Conservation (phyloP, 225 moss, liverwort and hornwort species). For the Pseudoscleropodium purum region DNA sequence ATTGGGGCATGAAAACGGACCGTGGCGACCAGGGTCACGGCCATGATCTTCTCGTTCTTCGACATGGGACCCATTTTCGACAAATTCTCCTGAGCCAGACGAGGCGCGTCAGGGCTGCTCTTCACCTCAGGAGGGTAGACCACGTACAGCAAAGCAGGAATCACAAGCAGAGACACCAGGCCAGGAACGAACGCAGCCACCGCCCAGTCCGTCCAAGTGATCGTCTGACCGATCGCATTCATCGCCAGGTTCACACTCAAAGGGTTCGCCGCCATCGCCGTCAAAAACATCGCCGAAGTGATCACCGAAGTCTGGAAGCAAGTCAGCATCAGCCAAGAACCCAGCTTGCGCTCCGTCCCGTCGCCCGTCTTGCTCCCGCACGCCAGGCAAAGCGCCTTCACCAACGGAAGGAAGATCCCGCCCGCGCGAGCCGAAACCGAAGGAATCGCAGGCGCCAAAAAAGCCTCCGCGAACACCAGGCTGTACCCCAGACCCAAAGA, state of each 20-base stretch:
- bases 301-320: slow-evolving; percentile 94
- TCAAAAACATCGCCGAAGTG: slow-evolving; percentile 92
- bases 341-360: slow-evolving; percentile 76
- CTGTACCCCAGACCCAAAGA: slow-evolving; percentile 86
- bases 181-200: slow-evolving; percentile 88
- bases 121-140: slow-evolving; percentile 81
- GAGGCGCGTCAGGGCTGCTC: slow-evolving; percentile 96
- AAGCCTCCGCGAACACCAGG: slow-evolving; percentile 83
- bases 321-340: slow-evolving; percentile 92
- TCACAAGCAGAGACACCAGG: slow-evolving; percentile 62
- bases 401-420: slow-evolving; percentile 87
- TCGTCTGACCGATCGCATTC: slow-evolving; percentile 83
- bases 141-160: slow-evolving; percentile 67
- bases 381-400: slow-evolving; percentile 79
- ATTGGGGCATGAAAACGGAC: background rate
- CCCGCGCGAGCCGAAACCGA: slow-evolving; percentile 92
- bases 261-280: slow-evolving; percentile 97
- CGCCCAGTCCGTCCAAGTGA: slow-evolving; percentile 94
- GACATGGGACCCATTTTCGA: slow-evolving; percentile 90
- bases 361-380: slow-evolving; percentile 69
- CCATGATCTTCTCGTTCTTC: slow-evolving; percentile 84
- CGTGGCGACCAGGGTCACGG: slow-evolving; percentile 70
- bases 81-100: slow-evolving; percentile 74
- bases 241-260: slow-evolving; percentile 81
- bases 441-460: slow-evolving; percentile 89